Base-by-base conservation (phyloP, 495 filamentous ascomycete genomes). In the Tuber brumale region DNA sequence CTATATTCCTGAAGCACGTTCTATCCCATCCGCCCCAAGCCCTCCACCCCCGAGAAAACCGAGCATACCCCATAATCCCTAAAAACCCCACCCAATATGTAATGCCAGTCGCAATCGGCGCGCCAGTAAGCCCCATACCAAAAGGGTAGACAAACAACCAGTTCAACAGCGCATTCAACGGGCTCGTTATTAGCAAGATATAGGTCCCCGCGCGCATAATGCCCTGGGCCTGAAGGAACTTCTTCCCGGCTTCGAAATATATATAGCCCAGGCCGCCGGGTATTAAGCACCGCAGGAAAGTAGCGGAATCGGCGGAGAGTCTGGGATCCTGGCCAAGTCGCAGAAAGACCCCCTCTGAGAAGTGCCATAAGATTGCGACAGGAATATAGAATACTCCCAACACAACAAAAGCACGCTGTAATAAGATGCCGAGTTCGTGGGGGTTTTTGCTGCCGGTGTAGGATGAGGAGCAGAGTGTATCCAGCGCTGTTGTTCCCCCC, bases 201-300 rank as follows among this genome's bases (percentile, higher is more conserved):
- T 96, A 96, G 0, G 93, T 97, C 44, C 94, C 94, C 0, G 93
- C 92, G 19, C 90, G 87, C 89, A 97, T 96, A 74, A 97, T 94
- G 73, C 91, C 92, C 86, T 97, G 94, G 5, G 94, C 94, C 83
- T 97, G 94, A 21, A 97, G 85, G 80, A 90, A 97, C 84, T 97
- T 97, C 84, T 97, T 97, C 89, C 93, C 90, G 19, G 89, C 85
- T 83, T 97, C 94, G 80, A 97, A 97, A 83, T 93, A 97, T 69
- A 97, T 90, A 83, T 97, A 97, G 2, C 94, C 94, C 70, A 97
- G 80, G 0, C 94, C 94, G 6, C 94, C 94, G 0, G 94, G 94
- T 27, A 94, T 92, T 42, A 97, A 86, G 74, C 88, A 91, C 19
- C 87, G 91, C 14, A 97, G 85, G 80, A 97, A 97, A 48, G 86